Percentiles rank a stretch among this genome's conserved stretches.
These are phyloP conservation scores for Anisodus acutangulus DNA, from an alignment of 257 asterid species.

Conservation along the genomic window DNA sequence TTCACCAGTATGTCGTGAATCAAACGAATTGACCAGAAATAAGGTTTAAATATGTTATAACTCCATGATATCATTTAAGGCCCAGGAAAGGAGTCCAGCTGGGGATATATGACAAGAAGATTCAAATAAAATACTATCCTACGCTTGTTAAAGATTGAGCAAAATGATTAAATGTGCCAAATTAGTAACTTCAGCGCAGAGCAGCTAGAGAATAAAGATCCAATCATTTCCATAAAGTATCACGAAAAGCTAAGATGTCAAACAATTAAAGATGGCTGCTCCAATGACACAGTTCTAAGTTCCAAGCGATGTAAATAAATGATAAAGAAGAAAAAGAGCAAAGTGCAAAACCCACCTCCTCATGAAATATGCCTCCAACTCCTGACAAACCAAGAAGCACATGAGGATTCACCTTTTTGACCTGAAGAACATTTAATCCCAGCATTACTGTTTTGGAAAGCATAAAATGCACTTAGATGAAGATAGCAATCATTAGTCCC, in stretches of 20 bases:
- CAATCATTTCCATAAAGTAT: constrained; percentile 3
- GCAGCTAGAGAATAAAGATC: not conserved
- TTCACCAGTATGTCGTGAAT: constrained; percentile 11
- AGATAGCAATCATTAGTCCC: constrained; percentile 2
- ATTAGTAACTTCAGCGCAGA: not conserved
- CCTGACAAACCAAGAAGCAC: constrained; percentile 99
- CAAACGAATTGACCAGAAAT: constrained; percentile 12
- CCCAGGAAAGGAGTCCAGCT: not conserved
- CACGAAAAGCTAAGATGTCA: not conserved
- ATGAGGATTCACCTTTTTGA: constrained; percentile 91
- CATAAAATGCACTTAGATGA: constrained; percentile 6
- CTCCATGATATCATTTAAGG: constrained; percentile 12
- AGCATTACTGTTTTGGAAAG: constrained; percentile 34
- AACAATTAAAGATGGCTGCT: not conserved
- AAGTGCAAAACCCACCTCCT: constrained; percentile 61
- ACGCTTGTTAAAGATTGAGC: not conserved
- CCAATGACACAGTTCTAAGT: not conserved
- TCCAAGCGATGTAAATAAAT: not conserved
- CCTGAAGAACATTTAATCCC: constrained; percentile 57
- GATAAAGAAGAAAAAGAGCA: not conserved
- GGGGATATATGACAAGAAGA: not conserved
- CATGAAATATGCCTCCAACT: constrained; percentile 87
- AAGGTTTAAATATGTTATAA: not conserved
- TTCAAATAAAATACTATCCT: not conserved
- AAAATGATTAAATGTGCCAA: constrained; percentile 12